Evolutionary conservation across 2,329 filamentous ascomycete species (phyloP), one percentile per base, ranked within the genome.

Genomic region (Volutella citrinella): DNA sequence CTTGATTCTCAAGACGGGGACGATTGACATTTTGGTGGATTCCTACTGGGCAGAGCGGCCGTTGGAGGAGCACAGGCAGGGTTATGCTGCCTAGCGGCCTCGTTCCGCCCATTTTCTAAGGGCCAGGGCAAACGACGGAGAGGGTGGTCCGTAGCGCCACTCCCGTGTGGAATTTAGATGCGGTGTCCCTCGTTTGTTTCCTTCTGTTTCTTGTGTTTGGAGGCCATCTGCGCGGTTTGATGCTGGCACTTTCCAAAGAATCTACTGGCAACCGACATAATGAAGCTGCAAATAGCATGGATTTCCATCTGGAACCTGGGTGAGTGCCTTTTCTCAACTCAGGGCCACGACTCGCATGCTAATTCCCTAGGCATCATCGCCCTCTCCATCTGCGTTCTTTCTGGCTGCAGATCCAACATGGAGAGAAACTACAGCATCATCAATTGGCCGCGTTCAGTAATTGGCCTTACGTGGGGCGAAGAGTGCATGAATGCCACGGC

Each of bases 371-470:
- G 43, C 13, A 25, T 48, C 9, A 19, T 48, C 13, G 43, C 46
- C 10, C 28, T 49, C 7, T 40, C 44, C 3, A 35, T 48, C 7
- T 49, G 43, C 22, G 36, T 49, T 14, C 34, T 49, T 1, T 29
- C 41, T 8, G 46, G 46, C 10, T 47, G 46, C 10, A 24, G 38
- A 20, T 42, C 30, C 2, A 34, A 26, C 2, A 35, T 35, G n/a
- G 45, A 48, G 11, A 40, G 24, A 14, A 48, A 40, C 16, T 48
- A 41, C 21, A 39, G 35, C 19, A 32, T 49, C 10, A 13, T 49
- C 23, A 45, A 48, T 19, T 49, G 46, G 46, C 42, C 46, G 1
- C 37, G 34, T n/a, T 36, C 34, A 12, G 45, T 43, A 0, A 30
- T 49, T 15, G 23, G 22, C 2, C 41, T 49, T 4, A 16, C 45